phyloP scores from a whole-genome alignment of 495 filamentous ascomycete species.

The Wilcoxina mikolae region DNA sequence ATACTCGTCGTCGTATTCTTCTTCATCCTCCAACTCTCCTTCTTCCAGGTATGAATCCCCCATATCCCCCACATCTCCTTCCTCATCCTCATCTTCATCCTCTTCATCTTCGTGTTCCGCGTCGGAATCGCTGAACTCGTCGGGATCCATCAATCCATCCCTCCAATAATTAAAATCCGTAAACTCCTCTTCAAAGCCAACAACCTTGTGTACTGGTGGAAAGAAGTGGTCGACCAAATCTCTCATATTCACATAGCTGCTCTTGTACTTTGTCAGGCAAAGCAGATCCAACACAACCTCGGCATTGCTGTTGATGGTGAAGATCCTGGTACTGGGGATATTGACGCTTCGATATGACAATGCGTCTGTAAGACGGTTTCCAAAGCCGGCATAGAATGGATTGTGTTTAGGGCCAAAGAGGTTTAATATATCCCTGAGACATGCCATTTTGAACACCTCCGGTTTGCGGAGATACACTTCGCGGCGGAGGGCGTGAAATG shows the following conservation, averaged over 20 bases:
- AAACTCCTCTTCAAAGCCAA: constrained; percentile 66
- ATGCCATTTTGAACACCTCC: constrained; percentile 99
- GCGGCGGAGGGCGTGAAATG: constrained; percentile 82
- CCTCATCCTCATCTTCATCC: constrained; percentile 34
- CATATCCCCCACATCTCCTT: constrained; percentile 34
- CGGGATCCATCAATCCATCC: constrained; percentile 54
- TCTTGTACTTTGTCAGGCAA: constrained; percentile 85
- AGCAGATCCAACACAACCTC: constrained; percentile 89
- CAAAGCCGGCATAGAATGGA: constrained; percentile 95
- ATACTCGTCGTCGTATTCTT: constrained; percentile 35
- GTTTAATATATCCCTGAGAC: constrained; percentile 77
- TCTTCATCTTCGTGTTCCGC: constrained; percentile 40
- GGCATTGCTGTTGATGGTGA: constrained; percentile 97
- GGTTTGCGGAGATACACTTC: constrained; percentile 95
- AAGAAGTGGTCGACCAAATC: constrained; percentile 97
- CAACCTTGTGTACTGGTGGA: constrained; percentile 62
- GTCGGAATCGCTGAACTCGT: constrained; percentile 67
- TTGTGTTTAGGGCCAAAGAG: constrained; percentile 66
- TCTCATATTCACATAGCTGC: constrained; percentile 90
- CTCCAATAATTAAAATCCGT: constrained; percentile 86
- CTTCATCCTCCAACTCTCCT: constrained; percentile 32
- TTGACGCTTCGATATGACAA: constrained; percentile 91
- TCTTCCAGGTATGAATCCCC: constrained; percentile 26
- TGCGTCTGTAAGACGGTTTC: constrained; percentile 90
- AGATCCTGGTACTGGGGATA: constrained; percentile 84